Evolutionary conservation across 441 rosid species (phyloP).

Genomic region (Breynia disticha): DNA sequence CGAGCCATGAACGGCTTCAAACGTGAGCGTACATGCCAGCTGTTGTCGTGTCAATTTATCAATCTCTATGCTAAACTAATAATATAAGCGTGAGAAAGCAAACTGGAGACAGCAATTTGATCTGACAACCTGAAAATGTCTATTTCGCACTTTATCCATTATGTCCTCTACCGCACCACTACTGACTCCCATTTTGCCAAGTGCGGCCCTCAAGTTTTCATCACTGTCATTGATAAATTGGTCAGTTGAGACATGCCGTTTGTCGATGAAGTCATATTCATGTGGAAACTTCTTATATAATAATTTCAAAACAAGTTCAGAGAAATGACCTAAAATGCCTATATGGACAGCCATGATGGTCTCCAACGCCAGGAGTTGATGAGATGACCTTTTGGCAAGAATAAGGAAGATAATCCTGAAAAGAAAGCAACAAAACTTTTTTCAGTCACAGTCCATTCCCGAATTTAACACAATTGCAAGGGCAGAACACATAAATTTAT

Average conservation of each 20-base stretch:
- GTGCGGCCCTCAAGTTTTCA: conserved; percentile 82
- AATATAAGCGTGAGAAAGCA: not conserved
- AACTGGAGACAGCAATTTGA: conserved; percentile 6
- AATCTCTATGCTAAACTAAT: not conserved
- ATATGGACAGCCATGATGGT: conserved; percentile 92
- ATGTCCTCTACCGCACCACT: conserved; percentile 58
- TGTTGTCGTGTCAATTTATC: conserved; percentile 17
- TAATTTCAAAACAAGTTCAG: not conserved
- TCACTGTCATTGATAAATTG: conserved; percentile 34
- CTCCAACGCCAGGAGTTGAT: conserved; percentile 72
- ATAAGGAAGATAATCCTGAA: conserved; percentile 93
- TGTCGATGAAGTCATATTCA: not conserved
- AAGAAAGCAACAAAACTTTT: conserved; percentile 3
- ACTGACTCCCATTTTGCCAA: conserved; percentile 66
- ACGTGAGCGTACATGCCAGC: conserved; percentile 92
- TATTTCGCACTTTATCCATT: conserved; percentile 69
- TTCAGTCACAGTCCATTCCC: not conserved
- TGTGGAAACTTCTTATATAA: not conserved
- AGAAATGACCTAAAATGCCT: conserved; percentile 69
- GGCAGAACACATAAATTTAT: not conserved
- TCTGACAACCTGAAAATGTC: conserved; percentile 68
- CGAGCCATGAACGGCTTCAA: conserved; percentile 70
- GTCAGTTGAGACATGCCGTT: not conserved
- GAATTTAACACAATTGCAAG: not conserved
- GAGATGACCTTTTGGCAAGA: conserved; percentile 81